Evolutionary conservation across 192 early-diverging fungal genomes (phyloP), one percentile per base, ranked within the genome.

Genomic region (Hyaloraphidium curvatum): DNA sequence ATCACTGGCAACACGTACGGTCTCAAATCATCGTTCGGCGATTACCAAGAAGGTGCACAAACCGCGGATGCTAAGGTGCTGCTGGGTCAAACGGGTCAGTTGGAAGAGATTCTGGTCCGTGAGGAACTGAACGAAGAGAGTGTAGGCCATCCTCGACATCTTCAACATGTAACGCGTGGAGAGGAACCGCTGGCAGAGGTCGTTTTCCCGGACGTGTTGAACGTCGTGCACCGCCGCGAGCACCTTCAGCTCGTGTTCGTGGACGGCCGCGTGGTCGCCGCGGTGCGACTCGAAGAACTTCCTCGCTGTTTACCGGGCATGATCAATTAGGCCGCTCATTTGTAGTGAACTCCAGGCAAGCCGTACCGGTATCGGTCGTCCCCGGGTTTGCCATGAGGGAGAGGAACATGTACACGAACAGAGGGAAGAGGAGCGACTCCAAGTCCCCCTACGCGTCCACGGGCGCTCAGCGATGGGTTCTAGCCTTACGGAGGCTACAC

Each of bases 381-480:
- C 26, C 31, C 13, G 21, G 39, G 25, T 78, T 76, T 9, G 40
- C 58, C 2, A 89, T 75, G 50, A 97, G 71, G 60, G 92, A 86
- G 52, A 98, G 66, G 68, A 87, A 95, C 22, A 79, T 67, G 66
- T 95, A 83, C 3, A 89, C 85, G 67, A 94, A 98, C 2, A 94
- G 64, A 3, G 94, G 94, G 60, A 80, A 95, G 5, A 93, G 69
- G 1, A 87, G 33, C 9, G 33, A 37, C 9, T 37, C 9, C 7
- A 37, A n/a, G 7, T 37, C 33, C n/a, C n/a, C 33, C 33, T 37
- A n/a, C n/a, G 33, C 7, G 7, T 37, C 7, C 33, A n/a, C 9
- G 33, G 33, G n/a, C 9, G 33, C 9, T 7, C 7, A n/a, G 33
- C 9, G n/a, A n/a, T 11, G 33, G 33, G 33, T 37, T 37, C n/a